Evolutionary conservation across 1,284 basidiomycete species (phyloP), one percentile per base, ranked within the genome.

Genomic region (Sparassis latifolia): DNA sequence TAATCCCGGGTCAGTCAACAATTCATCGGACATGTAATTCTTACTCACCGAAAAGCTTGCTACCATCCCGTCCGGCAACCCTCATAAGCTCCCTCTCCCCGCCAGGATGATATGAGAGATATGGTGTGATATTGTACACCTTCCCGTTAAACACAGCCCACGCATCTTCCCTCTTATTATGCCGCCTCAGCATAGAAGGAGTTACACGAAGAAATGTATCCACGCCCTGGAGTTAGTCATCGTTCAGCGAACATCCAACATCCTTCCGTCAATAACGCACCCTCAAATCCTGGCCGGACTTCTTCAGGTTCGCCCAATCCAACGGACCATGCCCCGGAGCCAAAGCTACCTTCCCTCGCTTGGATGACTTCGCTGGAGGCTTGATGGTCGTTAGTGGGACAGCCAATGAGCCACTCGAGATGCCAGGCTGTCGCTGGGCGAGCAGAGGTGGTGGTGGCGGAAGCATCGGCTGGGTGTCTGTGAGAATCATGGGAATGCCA

Each of bases 121-220:
- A 99, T 0, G 89, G 82, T 2, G 94, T 96, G 45, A 99, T 89
- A 66, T 99, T 97, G 73, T 99, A 99, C 28, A 99, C 94, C 65
- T 91, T 95, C 44, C 94, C 94, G 58, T 88, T 84, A 69, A 98
- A 87, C 0, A 84, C 86, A 4, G 92, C 84, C 96, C 96, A 99
- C 1, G 92, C 94, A 67, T 99, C 94, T 46, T 89, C 84, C n/a
- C 70, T 75, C 38, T 77, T 86, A 55, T 89, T 84, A 66, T 98
- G 96, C 63, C 78, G 70, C 62, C 91, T 91, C 48, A 99, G 75
- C 64, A 92, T 81, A 0, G 86, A 89, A 6, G 89, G 83, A 3
- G 92, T 86, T 49, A 99, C 82, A 33, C 92, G 82, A 62, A 83
- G 66, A 2, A 92, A 66, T 7, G 72, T 71, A 49, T 84, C 78